A percentile compares a stretch with the other conserved stretches of the same genome.
These are phyloP conservation scores for Pleurozium schreberi DNA, from an alignment of 225 moss, liverwort and hornwort species.

Conservation along the genomic window DNA sequence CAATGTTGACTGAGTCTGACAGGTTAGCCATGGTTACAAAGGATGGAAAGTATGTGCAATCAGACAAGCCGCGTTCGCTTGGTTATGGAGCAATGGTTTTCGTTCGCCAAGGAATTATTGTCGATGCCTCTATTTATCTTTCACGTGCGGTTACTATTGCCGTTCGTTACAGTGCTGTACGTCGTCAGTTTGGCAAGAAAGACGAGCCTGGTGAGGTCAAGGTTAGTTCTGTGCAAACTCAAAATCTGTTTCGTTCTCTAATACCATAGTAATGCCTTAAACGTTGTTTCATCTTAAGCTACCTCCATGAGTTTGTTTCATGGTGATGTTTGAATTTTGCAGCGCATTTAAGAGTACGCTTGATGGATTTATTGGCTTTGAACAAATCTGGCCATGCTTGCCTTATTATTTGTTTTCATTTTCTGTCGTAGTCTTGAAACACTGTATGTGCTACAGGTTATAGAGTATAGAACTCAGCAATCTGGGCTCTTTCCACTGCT, in stretches of 20 bases:
- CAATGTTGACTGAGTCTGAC: constrained; percentile 8
- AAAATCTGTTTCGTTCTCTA: not conserved
- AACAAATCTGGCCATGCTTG: not conserved
- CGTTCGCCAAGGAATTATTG: constrained; percentile 70
- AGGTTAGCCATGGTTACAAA: constrained; percentile 78
- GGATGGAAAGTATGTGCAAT: constrained; percentile 65
- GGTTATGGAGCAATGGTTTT: constrained; percentile 98
- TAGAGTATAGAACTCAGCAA: constrained; percentile 94
- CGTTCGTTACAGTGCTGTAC: constrained; percentile 87
- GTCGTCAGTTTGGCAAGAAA: constrained; percentile 85
- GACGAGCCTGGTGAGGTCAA: constrained; percentile 63
- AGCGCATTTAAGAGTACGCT: not conserved
- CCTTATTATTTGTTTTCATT: not conserved
- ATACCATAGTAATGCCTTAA: not conserved
- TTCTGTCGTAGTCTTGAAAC: not conserved
- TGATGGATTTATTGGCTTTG: not conserved
- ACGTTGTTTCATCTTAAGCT: not conserved
- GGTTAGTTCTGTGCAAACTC: constrained; percentile 28
- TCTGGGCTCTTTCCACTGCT: constrained; percentile 77
- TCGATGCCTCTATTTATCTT: constrained; percentile 70
- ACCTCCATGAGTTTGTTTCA: not conserved
- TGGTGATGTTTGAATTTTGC: not conserved
- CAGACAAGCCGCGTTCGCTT: constrained; percentile 65
- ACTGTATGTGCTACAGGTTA: constrained; percentile 48
- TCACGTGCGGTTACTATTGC: constrained; percentile 98